phyloP scores from a whole-genome alignment of 2,329 filamentous ascomycete genomes.

The Alternaria infectoria region DNA sequence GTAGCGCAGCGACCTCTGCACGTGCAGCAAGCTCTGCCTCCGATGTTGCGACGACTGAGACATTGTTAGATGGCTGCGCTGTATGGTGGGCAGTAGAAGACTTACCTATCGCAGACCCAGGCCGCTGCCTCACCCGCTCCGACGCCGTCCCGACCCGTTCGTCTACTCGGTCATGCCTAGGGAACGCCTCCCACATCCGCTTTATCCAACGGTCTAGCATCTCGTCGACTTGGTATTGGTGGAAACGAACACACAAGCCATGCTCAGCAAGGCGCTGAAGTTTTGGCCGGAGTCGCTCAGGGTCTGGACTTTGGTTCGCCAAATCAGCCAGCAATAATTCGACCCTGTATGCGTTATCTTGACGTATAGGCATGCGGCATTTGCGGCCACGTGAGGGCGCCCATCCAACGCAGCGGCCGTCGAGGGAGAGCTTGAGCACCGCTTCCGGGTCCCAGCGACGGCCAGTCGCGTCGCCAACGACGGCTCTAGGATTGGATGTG shows the following conservation, averaged over 20 bases:
- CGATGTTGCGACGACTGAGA: neutral
- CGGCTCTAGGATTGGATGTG: neutral
- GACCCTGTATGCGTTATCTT: neutral
- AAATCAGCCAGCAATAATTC: slow-evolving; percentile 6
- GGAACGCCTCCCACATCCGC: slow-evolving; percentile 6
- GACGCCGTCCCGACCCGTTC: too few relatives aligned
- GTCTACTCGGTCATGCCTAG: neutral
- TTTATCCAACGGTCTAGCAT: slow-evolving; percentile 8
- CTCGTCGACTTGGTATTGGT: neutral
- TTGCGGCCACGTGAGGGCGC: slow-evolving; percentile 13
- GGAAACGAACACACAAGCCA: slow-evolving; percentile 12
- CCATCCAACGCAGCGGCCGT: slow-evolving; percentile 16
- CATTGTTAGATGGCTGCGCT: neutral
- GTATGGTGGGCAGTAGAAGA: neutral
- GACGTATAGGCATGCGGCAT: slow-evolving; percentile 8
- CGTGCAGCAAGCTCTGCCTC: neutral
- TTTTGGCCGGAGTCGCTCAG: slow-evolving; percentile 4
- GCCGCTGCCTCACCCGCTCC: neutral
- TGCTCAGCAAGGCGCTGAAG: slow-evolving; percentile 13
- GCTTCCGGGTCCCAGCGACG: slow-evolving; percentile 10
- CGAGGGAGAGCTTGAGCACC: slow-evolving; percentile 13
- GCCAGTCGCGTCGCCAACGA: neutral
- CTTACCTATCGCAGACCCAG: neutral
- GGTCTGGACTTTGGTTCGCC: slow-evolving; percentile 7
- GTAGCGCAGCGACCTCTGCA: neutral